A percentile compares a stretch with the other conserved stretches of the same genome.
Evolutionary conservation across 805 yeast genomes (phyloP).

Genomic region (Kazachstania taianensis): DNA sequence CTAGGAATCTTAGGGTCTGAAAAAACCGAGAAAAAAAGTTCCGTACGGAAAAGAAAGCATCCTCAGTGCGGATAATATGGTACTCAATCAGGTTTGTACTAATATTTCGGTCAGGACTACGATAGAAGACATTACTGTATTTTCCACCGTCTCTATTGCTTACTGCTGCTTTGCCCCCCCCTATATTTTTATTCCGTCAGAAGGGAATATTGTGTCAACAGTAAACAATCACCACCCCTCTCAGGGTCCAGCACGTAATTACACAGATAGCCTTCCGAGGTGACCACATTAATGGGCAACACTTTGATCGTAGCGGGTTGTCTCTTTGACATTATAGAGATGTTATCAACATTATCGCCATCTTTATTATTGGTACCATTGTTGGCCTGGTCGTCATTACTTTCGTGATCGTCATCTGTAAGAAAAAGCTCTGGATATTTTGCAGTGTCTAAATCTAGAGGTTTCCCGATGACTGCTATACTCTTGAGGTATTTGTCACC

Average conservation of each 20-base stretch:
- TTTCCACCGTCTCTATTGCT: too few species aligned
- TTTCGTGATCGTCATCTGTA: constrained; percentile 4
- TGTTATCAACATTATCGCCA: too few species aligned
- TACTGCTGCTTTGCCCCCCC: too few species aligned
- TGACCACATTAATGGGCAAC: constrained; percentile 50
- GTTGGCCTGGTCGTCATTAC: neutral
- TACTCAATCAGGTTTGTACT: too few species aligned
- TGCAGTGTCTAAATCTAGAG: constrained; percentile 16
- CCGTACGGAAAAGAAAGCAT: too few species aligned
- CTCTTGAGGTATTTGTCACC: constrained; percentile 12
- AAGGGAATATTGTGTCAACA: constrained; percentile 61
- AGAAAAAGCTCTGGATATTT: constrained; percentile 25
- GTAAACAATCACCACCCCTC: constrained; percentile 86
- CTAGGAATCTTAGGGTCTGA: too few species aligned
- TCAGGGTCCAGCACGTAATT: constrained; percentile 77
- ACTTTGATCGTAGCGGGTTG: constrained; percentile 21
- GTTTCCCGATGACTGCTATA: constrained; percentile 30
- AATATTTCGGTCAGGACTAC: too few species aligned
- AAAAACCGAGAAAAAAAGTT: too few species aligned
- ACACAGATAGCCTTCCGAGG: constrained; percentile 71
- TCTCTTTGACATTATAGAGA: too few species aligned
- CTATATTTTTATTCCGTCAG: constrained; percentile 7
- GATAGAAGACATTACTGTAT: too few species aligned
- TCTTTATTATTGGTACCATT: too few species aligned
- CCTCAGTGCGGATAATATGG: too few species aligned